Evolutionary conservation across 2,329 filamentous ascomycete species (phyloP).

Genomic region (Fusarium sp.): DNA sequence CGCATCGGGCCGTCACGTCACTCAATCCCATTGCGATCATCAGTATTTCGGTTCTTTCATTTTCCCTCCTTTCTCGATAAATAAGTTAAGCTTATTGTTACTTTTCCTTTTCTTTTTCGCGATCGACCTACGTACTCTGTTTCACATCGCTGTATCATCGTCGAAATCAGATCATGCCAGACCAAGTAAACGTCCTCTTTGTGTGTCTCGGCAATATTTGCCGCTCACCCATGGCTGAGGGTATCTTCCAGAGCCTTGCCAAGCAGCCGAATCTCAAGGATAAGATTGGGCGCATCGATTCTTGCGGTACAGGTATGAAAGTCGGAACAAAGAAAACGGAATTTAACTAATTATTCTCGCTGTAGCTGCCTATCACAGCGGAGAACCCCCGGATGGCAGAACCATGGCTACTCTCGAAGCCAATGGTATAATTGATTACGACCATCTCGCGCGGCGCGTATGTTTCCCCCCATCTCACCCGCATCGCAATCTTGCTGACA

Average conservation of each 20-base stretch:
- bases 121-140: neutral
- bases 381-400: conserved; percentile 79
- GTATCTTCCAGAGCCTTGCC: conserved; percentile 80
- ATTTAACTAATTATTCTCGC: conserved; percentile 7
- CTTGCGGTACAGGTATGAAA: conserved; percentile 77
- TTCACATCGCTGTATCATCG: neutral
- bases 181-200: conserved; percentile 79
- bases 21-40: conserved; percentile 30
- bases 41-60: conserved; percentile 29
- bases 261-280: conserved; percentile 67
- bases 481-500: conserved; percentile 5
- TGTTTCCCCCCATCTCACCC: conserved; percentile 16
- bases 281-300: conserved; percentile 77
- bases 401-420: conserved; percentile 81
- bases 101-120: neutral
- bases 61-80: conserved; percentile 8
- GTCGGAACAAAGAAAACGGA: neutral
- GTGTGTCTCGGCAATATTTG: conserved; percentile 98
- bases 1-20: conserved; percentile 41
- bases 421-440: conserved; percentile 80
- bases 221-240: conserved; percentile 93
- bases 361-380: conserved; percentile 81
- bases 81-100: neutral
- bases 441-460: conserved; percentile 80
- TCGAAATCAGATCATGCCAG: conserved; percentile 48